Evolutionary conservation across 1,139 yeast species (phyloP).

Genomic region (Debaryomyces udenii): DNA sequence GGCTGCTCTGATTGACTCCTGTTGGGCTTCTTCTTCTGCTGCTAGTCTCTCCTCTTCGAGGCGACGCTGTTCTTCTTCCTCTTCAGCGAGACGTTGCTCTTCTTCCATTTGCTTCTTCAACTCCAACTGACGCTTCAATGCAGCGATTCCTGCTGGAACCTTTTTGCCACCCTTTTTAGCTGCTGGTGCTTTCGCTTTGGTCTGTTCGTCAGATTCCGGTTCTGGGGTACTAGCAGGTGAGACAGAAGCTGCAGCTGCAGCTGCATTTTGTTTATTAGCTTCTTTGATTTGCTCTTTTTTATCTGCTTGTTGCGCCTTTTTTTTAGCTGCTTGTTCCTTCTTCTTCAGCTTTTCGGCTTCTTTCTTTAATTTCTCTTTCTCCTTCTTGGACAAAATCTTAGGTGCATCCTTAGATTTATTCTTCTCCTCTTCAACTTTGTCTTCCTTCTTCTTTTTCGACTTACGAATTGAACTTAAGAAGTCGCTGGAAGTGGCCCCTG

Average conservation of each 20-base stretch:
- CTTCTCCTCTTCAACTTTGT: conserved; percentile 54
- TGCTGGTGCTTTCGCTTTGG: conserved; percentile 38
- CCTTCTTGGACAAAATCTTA: conserved; percentile 87
- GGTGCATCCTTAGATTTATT: conserved; percentile 58
- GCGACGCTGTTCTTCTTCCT: conserved; percentile 66
- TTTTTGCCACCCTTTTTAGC: conserved; percentile 65
- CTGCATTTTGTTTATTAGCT: conserved; percentile 60
- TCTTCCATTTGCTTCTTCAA: conserved; percentile 83
- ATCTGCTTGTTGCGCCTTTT: conserved; percentile 66
- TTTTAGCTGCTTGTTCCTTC: conserved; percentile 87
- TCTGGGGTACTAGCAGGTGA: conserved; percentile 42
- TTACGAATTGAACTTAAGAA: conserved; percentile 82
- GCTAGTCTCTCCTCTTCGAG: conserved; percentile 64
- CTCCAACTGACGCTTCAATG: conserved; percentile 82
- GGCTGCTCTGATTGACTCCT: conserved; percentile 71
- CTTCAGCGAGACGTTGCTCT: conserved; percentile 63
- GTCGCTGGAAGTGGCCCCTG: conserved; percentile 58
- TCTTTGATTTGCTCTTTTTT: conserved; percentile 67
- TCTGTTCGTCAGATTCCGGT: conserved; percentile 33
- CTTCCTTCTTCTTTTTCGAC: conserved; percentile 75
- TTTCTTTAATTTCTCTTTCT: conserved; percentile 95
- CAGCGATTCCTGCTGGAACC: conserved; percentile 80
- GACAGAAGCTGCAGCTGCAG: conserved; percentile 43
- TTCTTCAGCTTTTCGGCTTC: conserved; percentile 94
- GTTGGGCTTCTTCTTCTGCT: conserved; percentile 64